These are phyloP conservation scores for Entomortierella lignicola DNA, from an alignment of 192 early-diverging fungal genomes.

Conservation along the genomic window DNA sequence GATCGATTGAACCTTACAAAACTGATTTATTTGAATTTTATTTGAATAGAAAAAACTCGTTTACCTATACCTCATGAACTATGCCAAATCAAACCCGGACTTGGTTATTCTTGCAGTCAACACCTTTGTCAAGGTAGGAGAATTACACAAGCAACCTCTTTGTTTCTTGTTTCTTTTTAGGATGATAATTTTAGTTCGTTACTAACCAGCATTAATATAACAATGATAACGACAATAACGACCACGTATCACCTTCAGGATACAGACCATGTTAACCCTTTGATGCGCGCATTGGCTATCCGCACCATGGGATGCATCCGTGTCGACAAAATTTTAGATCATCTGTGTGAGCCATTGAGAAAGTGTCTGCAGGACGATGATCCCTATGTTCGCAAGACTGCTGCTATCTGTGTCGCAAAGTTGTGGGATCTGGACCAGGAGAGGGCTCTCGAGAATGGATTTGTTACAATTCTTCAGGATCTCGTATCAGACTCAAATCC, in stretches of 20 bases:
- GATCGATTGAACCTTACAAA: not conserved
- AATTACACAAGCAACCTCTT: too few species aligned
- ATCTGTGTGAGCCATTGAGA: conserved; percentile 90
- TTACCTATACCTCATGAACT: conserved; percentile 98
- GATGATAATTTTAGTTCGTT: too few species aligned
- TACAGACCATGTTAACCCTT: conserved; percentile 92
- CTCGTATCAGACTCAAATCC: conserved; percentile 95
- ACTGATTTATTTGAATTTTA: not conserved
- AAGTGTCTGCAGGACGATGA: conserved; percentile 93
- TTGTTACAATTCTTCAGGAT: conserved; percentile 85
- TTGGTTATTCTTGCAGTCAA: conserved; percentile 97
- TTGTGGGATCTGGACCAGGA: conserved; percentile 91
- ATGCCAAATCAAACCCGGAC: conserved; percentile 96
- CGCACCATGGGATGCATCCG: conserved; percentile 98
- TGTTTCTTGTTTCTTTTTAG: too few species aligned
- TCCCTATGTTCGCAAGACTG: conserved; percentile 98
- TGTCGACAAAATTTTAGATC: conserved; percentile 95
- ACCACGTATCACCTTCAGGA: conserved; percentile 66
- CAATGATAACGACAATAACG: too few species aligned
- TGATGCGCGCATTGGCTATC: conserved; percentile 95
- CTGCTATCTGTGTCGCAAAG: conserved; percentile 95
- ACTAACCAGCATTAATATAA: too few species aligned
- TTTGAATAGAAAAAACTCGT: conserved; percentile 91
- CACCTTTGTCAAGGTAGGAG: conserved; percentile 91
- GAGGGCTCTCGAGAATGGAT: conserved; percentile 92